Evolutionary conservation across 805 yeast genomes (phyloP).

Genomic region (Yarrowia deformans): DNA sequence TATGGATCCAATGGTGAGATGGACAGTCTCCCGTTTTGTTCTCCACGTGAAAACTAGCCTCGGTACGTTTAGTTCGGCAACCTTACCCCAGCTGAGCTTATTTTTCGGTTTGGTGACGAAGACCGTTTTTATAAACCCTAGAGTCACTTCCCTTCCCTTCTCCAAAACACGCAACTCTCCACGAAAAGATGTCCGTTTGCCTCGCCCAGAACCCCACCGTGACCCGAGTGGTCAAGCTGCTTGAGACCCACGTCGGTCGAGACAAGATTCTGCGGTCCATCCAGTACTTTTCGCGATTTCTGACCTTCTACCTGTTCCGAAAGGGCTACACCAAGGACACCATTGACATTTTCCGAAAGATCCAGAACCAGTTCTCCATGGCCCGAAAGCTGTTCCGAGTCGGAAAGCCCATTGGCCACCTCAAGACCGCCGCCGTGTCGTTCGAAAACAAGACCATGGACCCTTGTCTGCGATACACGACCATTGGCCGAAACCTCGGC

Average conservation of each 20-base stretch:
- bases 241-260: constrained; percentile 75
- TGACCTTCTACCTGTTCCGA: constrained; percentile 66
- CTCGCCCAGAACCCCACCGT: constrained; percentile 75
- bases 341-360: constrained; percentile 59
- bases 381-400: constrained; percentile 85
- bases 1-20: background rate
- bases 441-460: constrained; percentile 75
- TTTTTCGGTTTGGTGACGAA: background rate
- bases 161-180: background rate
- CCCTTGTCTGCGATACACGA: constrained; percentile 58
- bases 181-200: constrained; percentile 25
- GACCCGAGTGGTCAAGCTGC: constrained; percentile 64
- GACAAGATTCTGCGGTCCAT: constrained; percentile 81
- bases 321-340: constrained; percentile 60
- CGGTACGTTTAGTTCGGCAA: constrained; percentile 37
- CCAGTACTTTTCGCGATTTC: constrained; percentile 80
- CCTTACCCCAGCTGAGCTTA: constrained; percentile 39
- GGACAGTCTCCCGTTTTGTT: no score
- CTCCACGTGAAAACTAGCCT: constrained; percentile 39
- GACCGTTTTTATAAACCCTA: constrained; percentile 17
- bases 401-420: constrained; percentile 75
- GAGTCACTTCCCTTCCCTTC: constrained; percentile 1
- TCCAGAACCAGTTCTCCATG: constrained; percentile 69
- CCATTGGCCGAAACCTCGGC: constrained; percentile 50
- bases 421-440: constrained; percentile 71